Conservation (phyloP, 2,329 filamentous ascomycete genomes). For the Zymoseptoria passerinii region DNA sequence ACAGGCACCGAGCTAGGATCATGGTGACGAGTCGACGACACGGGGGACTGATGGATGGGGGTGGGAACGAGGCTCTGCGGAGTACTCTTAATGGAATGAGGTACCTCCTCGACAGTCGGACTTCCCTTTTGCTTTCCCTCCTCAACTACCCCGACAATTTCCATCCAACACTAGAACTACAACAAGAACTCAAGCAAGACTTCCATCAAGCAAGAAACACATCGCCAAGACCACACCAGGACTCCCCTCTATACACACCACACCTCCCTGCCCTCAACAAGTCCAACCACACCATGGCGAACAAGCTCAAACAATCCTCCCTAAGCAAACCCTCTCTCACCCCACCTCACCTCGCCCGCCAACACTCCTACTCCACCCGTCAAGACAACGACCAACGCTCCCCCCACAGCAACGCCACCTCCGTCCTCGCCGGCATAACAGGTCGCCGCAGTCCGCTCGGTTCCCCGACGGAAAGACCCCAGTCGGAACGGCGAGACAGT, state of each 20-base stretch:
- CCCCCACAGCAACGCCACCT: constrained; percentile 15
- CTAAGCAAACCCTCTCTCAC: constrained; percentile 21
- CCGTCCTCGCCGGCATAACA: constrained; percentile 19
- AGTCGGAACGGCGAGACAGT: constrained; percentile 17
- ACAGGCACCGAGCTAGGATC: not conserved
- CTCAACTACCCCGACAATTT: not conserved
- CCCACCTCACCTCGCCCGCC: constrained; percentile 24
- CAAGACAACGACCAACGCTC: constrained; percentile 11
- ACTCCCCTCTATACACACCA: not conserved
- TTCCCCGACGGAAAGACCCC: constrained; percentile 12
- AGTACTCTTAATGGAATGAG: not conserved
- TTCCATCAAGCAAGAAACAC: not conserved
- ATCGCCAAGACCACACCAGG: not conserved
- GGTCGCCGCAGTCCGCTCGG: constrained; percentile 20
- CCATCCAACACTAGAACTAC: no score
- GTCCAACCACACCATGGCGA: constrained; percentile 10
- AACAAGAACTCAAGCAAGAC: not conserved
- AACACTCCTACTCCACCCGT: constrained; percentile 22
- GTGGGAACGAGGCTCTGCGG: not conserved
- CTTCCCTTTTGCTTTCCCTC: not conserved
- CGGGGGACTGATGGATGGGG: not conserved
- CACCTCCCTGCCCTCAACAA: not conserved
- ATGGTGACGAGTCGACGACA: not conserved
- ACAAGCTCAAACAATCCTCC: constrained; percentile 20
- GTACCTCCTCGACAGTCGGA: not conserved